Conservation (phyloP, 495 filamentous ascomycete species). For the Barbatosphaeria neglecta region DNA sequence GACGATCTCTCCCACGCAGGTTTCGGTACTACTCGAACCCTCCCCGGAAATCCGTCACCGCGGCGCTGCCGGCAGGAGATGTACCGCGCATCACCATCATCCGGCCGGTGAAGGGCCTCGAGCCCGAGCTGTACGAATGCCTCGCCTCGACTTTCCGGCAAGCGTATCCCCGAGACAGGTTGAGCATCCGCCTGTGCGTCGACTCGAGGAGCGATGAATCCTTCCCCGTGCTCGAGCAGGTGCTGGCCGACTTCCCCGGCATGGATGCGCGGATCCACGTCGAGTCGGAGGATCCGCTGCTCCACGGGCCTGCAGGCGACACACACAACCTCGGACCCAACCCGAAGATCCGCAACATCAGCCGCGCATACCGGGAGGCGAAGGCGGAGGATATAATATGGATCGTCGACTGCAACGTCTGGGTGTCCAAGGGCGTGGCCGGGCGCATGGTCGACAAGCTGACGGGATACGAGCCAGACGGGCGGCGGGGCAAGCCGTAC, state of each 20-base stretch:
- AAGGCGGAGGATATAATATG: slow-evolving; percentile 88
- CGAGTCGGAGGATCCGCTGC: slow-evolving; percentile 77
- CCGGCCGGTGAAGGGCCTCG: slow-evolving; percentile 85
- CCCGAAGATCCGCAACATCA: slow-evolving; percentile 97
- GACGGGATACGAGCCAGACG: slow-evolving; percentile 46
- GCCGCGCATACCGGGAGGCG: slow-evolving; percentile 86
- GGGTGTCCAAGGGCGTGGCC: slow-evolving; percentile 68
- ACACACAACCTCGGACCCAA: slow-evolving; percentile 72
- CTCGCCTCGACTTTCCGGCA: slow-evolving; percentile 84
- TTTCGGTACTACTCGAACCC: slow-evolving; percentile 37
- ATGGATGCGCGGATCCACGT: slow-evolving; percentile 65
- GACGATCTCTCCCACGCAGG: slow-evolving; percentile 15
- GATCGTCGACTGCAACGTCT: slow-evolving; percentile 95
- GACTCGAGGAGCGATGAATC: slow-evolving; percentile 68
- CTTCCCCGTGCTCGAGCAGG: slow-evolving; percentile 55
- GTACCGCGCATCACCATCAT: slow-evolving; percentile 84
- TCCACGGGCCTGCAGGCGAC: slow-evolving; percentile 41
- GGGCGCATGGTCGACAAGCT: slow-evolving; percentile 82
- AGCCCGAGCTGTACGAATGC: slow-evolving; percentile 82
- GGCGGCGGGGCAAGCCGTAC: slow-evolving; percentile 44
- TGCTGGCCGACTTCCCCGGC: slow-evolving; percentile 60
- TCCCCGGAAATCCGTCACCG: slow-evolving; percentile 30
- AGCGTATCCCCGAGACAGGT: slow-evolving; percentile 61
- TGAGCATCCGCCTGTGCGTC: slow-evolving; percentile 79
- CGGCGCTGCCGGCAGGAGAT: slow-evolving; percentile 28